Evolutionary conservation across 331 rosid genomes (phyloP), one percentile per base, ranked within the genome.

Genomic region (Malus hybrid): DNA sequence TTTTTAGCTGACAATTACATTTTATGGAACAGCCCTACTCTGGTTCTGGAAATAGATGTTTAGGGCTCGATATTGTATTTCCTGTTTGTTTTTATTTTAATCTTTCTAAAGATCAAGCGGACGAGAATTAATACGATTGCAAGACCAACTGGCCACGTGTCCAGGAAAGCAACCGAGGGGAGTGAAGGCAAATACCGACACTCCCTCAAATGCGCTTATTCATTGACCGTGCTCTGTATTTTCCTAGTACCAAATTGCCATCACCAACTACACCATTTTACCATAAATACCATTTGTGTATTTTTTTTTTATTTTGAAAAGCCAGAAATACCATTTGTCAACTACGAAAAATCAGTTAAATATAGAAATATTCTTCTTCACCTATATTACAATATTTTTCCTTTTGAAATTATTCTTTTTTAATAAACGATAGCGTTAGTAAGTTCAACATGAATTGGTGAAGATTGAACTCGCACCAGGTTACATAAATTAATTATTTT

Each of bases 141-240:
- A 70, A 16, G 10, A 68, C 87, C 57, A 76, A 82, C 84, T 76
- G 82, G 83, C 82, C 88, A 83, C 88, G 84, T 82, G 82, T 83
- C 60, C 28, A 19, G 3, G 57, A 79, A 73, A 52, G 64, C 68
- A 74, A 4, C 56, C 16, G 58, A 16, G 1, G 10, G 58, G 58
- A 52, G 58, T 52, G 58, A 52, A 52, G 56, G 28, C 62, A 46
- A 67, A 76, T 42, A 70, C 86, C 74, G 80, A 79, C 75, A 80
- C 24, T 66, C 72, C 66, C 42, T 52, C 7, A 66, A 74, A 56
- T 74, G 81, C 63, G 80, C 78, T 74, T 74, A 77, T 76, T 79
- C 79, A 73, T 48, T 4, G 60, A 66, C 71, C n/a, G 16, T 24
- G 6, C 10, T 11, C 4, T 10, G 44, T 58, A 71, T 62, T 78